Conservation (phyloP, 192 early-diverging fungal genomes). For the Gigaspora rosea region DNA sequence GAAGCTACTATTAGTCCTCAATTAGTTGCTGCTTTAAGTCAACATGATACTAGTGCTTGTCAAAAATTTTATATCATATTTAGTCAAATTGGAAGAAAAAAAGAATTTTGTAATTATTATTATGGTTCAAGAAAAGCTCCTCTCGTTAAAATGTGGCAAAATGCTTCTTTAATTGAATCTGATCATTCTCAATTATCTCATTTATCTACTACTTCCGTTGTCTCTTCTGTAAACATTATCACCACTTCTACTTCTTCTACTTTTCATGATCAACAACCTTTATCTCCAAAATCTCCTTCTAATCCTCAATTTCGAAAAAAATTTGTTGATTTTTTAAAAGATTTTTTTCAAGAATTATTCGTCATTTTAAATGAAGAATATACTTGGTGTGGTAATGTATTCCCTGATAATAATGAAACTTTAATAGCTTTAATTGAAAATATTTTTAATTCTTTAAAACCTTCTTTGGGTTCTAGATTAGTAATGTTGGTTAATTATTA, state of each 20-base stretch:
- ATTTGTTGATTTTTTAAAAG: conserved; percentile 42
- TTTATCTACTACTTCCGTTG: neutral
- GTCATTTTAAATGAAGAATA: conserved; percentile 58
- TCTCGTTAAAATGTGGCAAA: conserved; percentile 53
- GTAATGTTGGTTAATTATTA: conserved; percentile 35
- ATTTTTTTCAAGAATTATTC: conserved; percentile 58
- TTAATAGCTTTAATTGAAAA: conserved; percentile 53
- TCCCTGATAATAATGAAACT: conserved; percentile 49
- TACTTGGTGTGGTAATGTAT: conserved; percentile 58
- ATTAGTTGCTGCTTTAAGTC: conserved; percentile 54
- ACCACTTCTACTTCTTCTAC: neutral
- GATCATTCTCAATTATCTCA: neutral
- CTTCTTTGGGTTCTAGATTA: conserved; percentile 42
- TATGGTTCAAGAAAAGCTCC: conserved; percentile 49
- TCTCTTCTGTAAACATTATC: neutral
- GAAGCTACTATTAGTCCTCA: conserved; percentile 53
- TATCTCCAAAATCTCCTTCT: neutral
- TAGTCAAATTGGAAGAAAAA: conserved; percentile 54
- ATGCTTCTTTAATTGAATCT: conserved; percentile 11
- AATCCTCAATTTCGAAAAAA: conserved; percentile 28
- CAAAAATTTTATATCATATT: conserved; percentile 59
- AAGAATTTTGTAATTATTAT: conserved; percentile 64
- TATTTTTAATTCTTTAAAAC: conserved; percentile 55
- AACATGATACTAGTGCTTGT: conserved; percentile 58
- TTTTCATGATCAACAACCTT: neutral